Evolutionary conservation across 2,329 filamentous ascomycete genomes (phyloP), one percentile per base, ranked within the genome.

Genomic region (Coniella vitis): DNA sequence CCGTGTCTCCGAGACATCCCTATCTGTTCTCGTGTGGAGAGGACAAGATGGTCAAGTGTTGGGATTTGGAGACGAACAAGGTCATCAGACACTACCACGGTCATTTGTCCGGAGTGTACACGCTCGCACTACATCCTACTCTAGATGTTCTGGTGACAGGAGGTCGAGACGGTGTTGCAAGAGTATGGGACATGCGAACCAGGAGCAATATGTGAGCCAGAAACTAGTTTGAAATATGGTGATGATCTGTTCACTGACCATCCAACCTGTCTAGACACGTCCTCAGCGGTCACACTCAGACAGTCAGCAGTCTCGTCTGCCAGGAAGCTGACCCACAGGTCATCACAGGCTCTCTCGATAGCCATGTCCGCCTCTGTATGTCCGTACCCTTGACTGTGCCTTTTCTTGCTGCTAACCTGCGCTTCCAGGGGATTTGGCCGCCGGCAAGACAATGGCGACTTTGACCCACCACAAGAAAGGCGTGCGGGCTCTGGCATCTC

Each of bases 11-110:
- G 14, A 76, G 93, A 40, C 93, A 98, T 69, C 94, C 93, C 0
- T 98, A 98, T 63, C 78, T 98, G 9, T 98, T 98, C 68, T 95
- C 90, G 10, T 98, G 93, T 62, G 94, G 89, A 51, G 93, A 98
- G 68, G 93, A 98, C 66, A 98, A 98, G 73, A 96, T 96, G 90
- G 93, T 98, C 54, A 98, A 98, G 69, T 98, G 93, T 70, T 98
- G 93, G 93, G 93, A 98, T 71, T 72, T 98, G 56, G 93, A 98
- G 68, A 96, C 91, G n/a, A 98, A 98, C 73, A 96, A 96, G 68
- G 93, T 98, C 52, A 96, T 97, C 62, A 81, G 91, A 35, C 90
- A 96, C 68, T 98, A 97, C 66, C 93, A 98, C 65, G 94, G 94
- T 16, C 93, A 98, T 69, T 73, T 98, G 19, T 95, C 88, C 59